Evolutionary conservation across 2,329 filamentous ascomycete genomes (phyloP), one percentile per base, ranked within the genome.

Genomic region (Scytalidium lignicola): DNA sequence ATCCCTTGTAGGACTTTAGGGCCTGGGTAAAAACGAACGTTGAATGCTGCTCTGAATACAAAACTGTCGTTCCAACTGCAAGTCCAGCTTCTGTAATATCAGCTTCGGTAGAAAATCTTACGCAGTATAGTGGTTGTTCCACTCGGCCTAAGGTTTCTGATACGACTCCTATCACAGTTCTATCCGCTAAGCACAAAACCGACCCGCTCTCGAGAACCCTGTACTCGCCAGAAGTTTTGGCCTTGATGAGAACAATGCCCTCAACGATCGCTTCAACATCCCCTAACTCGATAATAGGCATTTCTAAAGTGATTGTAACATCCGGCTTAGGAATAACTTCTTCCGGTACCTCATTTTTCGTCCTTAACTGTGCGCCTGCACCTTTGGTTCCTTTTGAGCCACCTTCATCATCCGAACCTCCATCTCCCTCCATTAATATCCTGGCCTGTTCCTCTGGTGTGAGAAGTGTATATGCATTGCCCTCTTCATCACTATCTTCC

Each of bases 11-110:
- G 46, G 76, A 78, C 67, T 86, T 87, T 50, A 97, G 73, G 6
- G 85, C 82, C 65, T 93, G 80, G 0, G 92, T 96, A 63, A 96
- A 93, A 48, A 96, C 89, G 59, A 86, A 95, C 0, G 78, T 83
- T 39, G 90, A 90, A 65, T 93, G 86, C 8, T 80, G 73, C 41
- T 85, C 79, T 2, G 92, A 83, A 62, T 96, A 97, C 70, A 81
- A 96, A 2, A 97, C 71, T 44, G 80, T 80, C 2, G 79, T 81
- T 22, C 86, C 89, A 39, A 80, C 71, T n/a, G 73, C 68, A n/a
- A 96, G 67, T 5, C 83, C 85, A 20, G 83, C 72, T 39, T 82
- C 78, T 32, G 76, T 72, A 41, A 95, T 79, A 48, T 90, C 88
- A 6, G 82, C 78, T 1, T 79, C 72, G 44, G 79, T 84, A 15